Conservation (phyloP, 495 filamentous ascomycete genomes). For the Aspergillus nidulans region DNA sequence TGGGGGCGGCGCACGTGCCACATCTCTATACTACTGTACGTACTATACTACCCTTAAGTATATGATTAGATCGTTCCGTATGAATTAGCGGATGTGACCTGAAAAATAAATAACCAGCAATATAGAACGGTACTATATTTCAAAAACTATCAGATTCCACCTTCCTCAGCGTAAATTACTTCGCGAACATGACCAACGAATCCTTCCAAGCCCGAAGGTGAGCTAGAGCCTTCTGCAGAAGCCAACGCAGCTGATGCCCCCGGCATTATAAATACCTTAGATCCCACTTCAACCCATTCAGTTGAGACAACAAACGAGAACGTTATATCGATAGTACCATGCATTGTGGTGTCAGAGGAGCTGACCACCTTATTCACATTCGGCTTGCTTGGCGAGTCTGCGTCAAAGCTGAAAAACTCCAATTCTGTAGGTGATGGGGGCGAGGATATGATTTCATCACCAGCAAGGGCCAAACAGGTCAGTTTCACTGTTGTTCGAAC, state of each 20-base stretch:
- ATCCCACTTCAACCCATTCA: conserved; percentile 83
- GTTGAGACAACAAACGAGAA: conserved; percentile 70
- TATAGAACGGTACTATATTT: not conserved
- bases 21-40: not conserved
- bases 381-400: conserved; percentile 40
- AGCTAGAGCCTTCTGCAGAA: conserved; percentile 21
- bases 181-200: conserved; percentile 45
- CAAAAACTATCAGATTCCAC: not conserved
- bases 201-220: conserved; percentile 42
- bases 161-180: conserved; percentile 25
- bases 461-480: conserved; percentile 44
- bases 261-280: conserved; percentile 73
- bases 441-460: conserved; percentile 28
- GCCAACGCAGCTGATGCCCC: conserved; percentile 41
- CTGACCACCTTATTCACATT: conserved; percentile 18
- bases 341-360: conserved; percentile 20
- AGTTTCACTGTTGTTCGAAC: conserved; percentile 78
- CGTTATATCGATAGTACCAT: conserved; percentile 56
- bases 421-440: conserved; percentile 36
- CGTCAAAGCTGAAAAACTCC: conserved; percentile 64
- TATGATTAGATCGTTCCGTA: too few species aligned
- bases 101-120: too few species aligned
- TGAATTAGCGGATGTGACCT: too few species aligned
- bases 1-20: conserved; percentile 2
- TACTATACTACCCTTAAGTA: not conserved